phyloP scores from a whole-genome alignment of 805 yeast species.

The Tetrapisispora taiwanensis region DNA sequence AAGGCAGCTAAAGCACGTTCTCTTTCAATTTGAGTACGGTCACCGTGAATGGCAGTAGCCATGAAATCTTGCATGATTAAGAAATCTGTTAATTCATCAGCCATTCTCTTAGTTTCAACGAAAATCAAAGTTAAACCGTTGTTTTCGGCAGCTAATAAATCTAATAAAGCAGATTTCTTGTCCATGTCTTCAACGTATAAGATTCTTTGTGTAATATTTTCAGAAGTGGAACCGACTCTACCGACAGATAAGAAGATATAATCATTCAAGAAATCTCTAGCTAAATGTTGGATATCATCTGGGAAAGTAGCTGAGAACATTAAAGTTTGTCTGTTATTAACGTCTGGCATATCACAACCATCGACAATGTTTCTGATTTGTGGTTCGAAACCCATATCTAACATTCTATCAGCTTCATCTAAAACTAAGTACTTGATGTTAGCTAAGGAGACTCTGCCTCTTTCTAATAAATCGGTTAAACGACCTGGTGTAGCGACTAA shows the following conservation, averaged over 20 bases:
- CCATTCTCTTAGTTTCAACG: conserved; percentile 98
- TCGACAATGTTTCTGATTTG: conserved; percentile 97
- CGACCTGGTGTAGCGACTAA: conserved; percentile 99
- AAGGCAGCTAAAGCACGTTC: conserved; percentile 93
- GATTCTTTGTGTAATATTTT: conserved; percentile 91
- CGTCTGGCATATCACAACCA: conserved; percentile 95
- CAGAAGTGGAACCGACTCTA: conserved; percentile 98
- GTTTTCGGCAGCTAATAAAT: conserved; percentile 72
- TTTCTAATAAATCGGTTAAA: conserved; percentile 87
- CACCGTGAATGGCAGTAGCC: conserved; percentile 98
- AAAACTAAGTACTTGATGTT: conserved; percentile 89
- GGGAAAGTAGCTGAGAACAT: conserved; percentile 99
- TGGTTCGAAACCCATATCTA: conserved; percentile 99
- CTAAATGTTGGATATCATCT: conserved; percentile 90
- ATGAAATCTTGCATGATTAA: conserved; percentile 82
- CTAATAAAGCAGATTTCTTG: conserved; percentile 82
- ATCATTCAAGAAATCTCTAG: conserved; percentile 92
- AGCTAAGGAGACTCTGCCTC: conserved; percentile 83
- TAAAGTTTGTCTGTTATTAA: conserved; percentile 84
- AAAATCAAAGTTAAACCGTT: conserved; percentile 85
- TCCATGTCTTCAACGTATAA: conserved; percentile 88
- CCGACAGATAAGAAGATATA: conserved; percentile 96
- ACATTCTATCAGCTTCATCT: conserved; percentile 99
- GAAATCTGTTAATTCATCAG: conserved; percentile 89
- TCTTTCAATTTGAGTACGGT: conserved; percentile 95